Conservation (phyloP, 2,329 filamentous ascomycete genomes). For the Lasiodiplodia gonubiensis region DNA sequence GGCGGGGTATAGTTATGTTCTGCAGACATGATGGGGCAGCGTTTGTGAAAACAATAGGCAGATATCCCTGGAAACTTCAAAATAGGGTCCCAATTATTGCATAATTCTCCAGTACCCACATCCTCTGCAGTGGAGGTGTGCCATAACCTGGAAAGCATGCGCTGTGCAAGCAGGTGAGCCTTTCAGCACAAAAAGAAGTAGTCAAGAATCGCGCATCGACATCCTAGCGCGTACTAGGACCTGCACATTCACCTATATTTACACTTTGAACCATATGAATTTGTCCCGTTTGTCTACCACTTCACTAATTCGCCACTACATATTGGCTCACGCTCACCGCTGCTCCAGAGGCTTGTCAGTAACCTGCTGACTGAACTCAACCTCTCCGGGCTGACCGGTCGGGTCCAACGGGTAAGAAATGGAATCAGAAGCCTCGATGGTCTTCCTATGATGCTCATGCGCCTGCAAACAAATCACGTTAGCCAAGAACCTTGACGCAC, state of each 20-base stretch:
- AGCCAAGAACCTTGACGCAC: conserved; percentile 21
- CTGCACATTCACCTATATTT: conserved; percentile 23
- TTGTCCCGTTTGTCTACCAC: not conserved
- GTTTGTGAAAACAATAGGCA: conserved; percentile 22
- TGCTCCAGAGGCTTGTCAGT: conserved; percentile 65
- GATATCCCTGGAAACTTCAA: conserved; percentile 21
- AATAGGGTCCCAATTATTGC: conserved; percentile 12
- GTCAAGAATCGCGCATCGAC: not conserved
- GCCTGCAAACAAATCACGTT: conserved; percentile 63
- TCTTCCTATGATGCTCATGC: conserved; percentile 83
- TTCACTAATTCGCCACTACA: not conserved
- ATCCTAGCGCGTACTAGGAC: not conserved
- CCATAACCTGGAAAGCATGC: not conserved
- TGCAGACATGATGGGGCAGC: conserved; percentile 15
- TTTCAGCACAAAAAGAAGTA: not conserved
- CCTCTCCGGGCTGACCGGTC: conserved; percentile 63
- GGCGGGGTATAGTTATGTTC: conserved; percentile 15
- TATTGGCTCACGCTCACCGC: conserved; percentile 53
- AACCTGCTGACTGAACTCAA: conserved; percentile 63
- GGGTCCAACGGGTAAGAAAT: conserved; percentile 81
- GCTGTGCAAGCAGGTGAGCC: not conserved
- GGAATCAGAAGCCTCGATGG: conserved; percentile 79
- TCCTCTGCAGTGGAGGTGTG: not conserved
- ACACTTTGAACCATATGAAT: not conserved
- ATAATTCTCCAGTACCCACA: not conserved